Conservation (phyloP, 2,329 filamentous ascomycete genomes). For the Colletotrichum higginsianum region DNA sequence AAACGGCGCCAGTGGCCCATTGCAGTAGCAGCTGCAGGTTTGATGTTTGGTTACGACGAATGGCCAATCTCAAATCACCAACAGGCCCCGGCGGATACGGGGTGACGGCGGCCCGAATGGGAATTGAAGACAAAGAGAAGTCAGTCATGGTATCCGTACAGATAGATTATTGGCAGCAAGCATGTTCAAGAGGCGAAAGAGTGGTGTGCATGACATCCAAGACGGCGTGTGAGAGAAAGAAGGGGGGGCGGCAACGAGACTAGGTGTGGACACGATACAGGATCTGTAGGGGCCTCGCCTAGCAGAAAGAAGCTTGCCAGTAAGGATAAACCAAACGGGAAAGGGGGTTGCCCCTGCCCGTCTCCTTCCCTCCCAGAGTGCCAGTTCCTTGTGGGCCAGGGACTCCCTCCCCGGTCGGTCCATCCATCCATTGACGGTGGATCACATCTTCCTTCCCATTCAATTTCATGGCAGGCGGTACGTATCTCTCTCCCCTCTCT, state of each 20-base stretch:
- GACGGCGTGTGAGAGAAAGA: neutral
- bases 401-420: neutral
- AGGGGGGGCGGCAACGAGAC: neutral
- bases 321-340: neutral
- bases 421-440: slow-evolving; percentile 6
- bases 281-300: neutral
- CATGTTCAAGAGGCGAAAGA: too few relatives aligned
- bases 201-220: too few relatives aligned
- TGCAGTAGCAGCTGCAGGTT: neutral
- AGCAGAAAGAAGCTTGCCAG: slow-evolving; percentile 17
- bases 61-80: neutral
- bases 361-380: slow-evolving; percentile 13
- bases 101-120: neutral
- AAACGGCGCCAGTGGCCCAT: too few relatives aligned
- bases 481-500: neutral
- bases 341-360: slow-evolving; percentile 18
- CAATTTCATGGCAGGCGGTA: slow-evolving; percentile 1
- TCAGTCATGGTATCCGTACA: neutral
- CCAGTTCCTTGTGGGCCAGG: neutral
- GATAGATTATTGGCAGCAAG: neutral
- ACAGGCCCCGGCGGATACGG: neutral
- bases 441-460: neutral
- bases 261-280: neutral
- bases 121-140: neutral
- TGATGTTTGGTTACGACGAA: neutral